Percentiles rank a stretch among this genome's conserved stretches.
Evolutionary conservation across 208 protist genomes (phyloP).

Genomic region (Leishmania tarentolae): DNA sequence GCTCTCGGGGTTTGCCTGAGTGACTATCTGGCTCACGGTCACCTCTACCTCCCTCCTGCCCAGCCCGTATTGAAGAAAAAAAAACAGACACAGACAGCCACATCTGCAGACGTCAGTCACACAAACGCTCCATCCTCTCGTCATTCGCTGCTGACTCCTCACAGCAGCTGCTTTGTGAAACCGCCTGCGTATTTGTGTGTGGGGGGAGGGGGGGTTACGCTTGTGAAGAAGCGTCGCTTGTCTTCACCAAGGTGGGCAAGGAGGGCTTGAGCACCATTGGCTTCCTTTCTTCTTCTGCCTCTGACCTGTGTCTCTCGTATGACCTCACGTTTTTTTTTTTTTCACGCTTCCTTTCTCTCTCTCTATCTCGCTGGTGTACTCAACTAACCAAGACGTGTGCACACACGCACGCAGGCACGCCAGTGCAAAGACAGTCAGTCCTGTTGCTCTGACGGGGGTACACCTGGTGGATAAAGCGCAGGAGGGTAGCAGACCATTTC

Average conservation of each 20-base stretch:
- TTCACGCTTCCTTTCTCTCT: too few relatives aligned
- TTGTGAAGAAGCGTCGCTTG: neutral
- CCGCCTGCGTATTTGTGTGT: neutral
- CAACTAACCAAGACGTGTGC: neutral
- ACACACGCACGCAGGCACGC: neutral
- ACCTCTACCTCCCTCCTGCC: neutral
- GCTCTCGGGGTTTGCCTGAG: neutral
- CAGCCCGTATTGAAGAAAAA: neutral
- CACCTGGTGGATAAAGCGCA: neutral
- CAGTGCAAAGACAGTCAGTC: neutral
- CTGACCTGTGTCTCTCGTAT: neutral
- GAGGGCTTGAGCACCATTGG: neutral
- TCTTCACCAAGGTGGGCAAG: neutral
- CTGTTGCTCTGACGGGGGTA: neutral
- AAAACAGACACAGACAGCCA: neutral
- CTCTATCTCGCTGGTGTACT: neutral
- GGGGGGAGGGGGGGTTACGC: neutral
- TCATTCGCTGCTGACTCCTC: too few relatives aligned
- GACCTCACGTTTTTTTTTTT: too few relatives aligned
- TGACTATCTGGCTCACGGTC: neutral
- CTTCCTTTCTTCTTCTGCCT: neutral
- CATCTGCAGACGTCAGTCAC: too few relatives aligned
- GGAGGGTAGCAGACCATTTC: neutral
- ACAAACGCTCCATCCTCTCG: too few relatives aligned
- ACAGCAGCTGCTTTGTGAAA: neutral